phyloP scores from a whole-genome alignment of 1,284 basidiomycete species.

The Boletus smithii region DNA sequence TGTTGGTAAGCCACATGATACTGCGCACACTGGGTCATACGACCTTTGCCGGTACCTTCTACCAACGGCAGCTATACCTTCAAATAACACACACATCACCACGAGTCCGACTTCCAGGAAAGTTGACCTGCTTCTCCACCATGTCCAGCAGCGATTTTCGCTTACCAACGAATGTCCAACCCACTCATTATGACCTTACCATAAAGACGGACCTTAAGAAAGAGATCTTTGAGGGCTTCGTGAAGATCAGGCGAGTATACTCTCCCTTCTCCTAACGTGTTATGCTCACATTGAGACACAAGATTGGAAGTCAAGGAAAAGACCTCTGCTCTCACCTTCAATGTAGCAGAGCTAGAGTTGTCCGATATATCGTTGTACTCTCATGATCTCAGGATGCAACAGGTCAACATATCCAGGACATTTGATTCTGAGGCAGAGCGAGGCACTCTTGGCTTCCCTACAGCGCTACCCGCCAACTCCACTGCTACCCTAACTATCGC shows the following conservation, averaged over 20 bases:
- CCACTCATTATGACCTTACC: slow-evolving; percentile 81
- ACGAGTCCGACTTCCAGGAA: slow-evolving; percentile 1
- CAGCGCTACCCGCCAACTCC: slow-evolving; percentile 56
- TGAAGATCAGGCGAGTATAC: slow-evolving; percentile 62
- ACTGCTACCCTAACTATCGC: slow-evolving; percentile 60
- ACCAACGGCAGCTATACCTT: not conserved
- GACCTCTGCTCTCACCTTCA: slow-evolving; percentile 68
- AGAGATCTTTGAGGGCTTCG: slow-evolving; percentile 74
- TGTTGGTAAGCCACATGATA: not conserved
- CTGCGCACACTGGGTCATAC: slow-evolving; percentile 4
- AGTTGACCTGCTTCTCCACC: slow-evolving; percentile 12
- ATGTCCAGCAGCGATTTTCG: slow-evolving; percentile 49
- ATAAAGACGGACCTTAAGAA: slow-evolving; percentile 82
- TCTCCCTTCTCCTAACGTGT: not conserved
- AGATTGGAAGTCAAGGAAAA: slow-evolving; percentile 72
- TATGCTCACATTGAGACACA: slow-evolving; percentile 9
- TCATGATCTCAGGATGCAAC: slow-evolving; percentile 53
- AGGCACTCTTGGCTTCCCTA: slow-evolving; percentile 55
- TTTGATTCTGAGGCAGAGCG: slow-evolving; percentile 67
- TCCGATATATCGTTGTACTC: slow-evolving; percentile 64
- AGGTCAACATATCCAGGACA: slow-evolving; percentile 46
- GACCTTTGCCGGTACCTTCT: not conserved
- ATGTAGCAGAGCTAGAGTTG: slow-evolving; percentile 70
- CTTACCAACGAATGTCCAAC: slow-evolving; percentile 72
- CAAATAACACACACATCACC: not conserved